Evolutionary conservation across 2,329 filamentous ascomycete genomes (phyloP).

Genomic region (Penicillium paneum): DNA sequence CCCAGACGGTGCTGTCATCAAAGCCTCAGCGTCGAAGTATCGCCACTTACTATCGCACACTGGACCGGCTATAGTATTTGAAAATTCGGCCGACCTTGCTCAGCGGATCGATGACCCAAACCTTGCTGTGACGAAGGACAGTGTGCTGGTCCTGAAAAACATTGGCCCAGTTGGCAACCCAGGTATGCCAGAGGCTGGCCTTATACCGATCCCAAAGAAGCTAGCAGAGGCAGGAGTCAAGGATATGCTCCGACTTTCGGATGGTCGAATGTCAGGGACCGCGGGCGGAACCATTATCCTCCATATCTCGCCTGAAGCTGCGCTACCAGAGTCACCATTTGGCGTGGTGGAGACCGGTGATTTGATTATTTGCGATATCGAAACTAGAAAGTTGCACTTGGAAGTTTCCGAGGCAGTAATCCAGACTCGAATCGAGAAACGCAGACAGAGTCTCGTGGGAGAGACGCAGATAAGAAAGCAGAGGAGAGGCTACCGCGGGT

Average conservation of each 20-base stretch:
- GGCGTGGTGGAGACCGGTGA: constrained; percentile 51
- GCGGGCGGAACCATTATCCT: constrained; percentile 55
- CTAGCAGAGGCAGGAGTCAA: constrained; percentile 47
- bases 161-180: constrained; percentile 53
- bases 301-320: constrained; percentile 54
- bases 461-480: constrained; percentile 24
- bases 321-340: constrained; percentile 47
- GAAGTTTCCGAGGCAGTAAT: constrained; percentile 45
- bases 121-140: constrained; percentile 44
- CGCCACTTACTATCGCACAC: constrained; percentile 44
- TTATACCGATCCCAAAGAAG: constrained; percentile 52
- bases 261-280: constrained; percentile 56
- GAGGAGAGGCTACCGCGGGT: constrained; percentile 39
- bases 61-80: constrained; percentile 49
- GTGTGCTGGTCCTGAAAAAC: constrained; percentile 48
- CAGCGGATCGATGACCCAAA: constrained; percentile 46
- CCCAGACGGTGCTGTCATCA: constrained; percentile 49
- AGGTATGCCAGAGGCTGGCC: constrained; percentile 53
- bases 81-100: constrained; percentile 48
- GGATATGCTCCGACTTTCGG: constrained; percentile 54
- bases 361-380: constrained; percentile 47
- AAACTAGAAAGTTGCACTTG: constrained; percentile 42
- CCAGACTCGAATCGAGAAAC: constrained; percentile 34
- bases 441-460: constrained; percentile 18
- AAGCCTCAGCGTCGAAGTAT: constrained; percentile 52